These are phyloP conservation scores for Neotropicomus parvogracilis DNA, from an alignment of 1,284 basidiomycete species.

Conservation along the genomic window DNA sequence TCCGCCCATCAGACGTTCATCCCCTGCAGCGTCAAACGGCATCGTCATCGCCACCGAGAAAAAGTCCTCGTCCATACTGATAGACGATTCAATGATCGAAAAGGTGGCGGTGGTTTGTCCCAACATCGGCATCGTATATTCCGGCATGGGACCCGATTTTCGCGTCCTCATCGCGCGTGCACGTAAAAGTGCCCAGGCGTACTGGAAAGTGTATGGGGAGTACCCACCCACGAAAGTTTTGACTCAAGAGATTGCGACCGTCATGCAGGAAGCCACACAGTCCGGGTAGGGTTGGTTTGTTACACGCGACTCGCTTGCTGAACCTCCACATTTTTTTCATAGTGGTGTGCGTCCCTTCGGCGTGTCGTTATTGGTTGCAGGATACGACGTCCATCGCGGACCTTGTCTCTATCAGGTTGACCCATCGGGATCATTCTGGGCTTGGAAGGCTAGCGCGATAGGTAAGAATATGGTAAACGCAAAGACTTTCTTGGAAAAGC, in stretches of 20 bases:
- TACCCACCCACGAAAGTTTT: conserved; percentile 97
- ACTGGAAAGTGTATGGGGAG: conserved; percentile 99
- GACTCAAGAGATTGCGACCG: conserved; percentile 94
- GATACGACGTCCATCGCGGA: conserved; percentile 90
- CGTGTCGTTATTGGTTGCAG: conserved; percentile 93
- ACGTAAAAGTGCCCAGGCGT: conserved; percentile 95
- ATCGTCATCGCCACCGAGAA: conserved; percentile 99
- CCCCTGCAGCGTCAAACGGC: conserved; percentile 83
- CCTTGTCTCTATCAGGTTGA: conserved; percentile 97
- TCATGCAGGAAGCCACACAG: conserved; percentile 99
- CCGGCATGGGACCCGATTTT: conserved; percentile 99
- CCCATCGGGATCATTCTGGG: conserved; percentile 98
- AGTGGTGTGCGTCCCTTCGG: conserved; percentile 98
- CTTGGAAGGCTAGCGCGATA: conserved; percentile 99
- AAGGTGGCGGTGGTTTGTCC: conserved; percentile 97
- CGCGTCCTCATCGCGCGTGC: conserved; percentile 91
- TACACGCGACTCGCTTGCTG: conserved; percentile 28
- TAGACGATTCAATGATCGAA: conserved; percentile 96
- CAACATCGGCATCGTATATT: conserved; percentile 99
- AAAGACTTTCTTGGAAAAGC: conserved; percentile 98
- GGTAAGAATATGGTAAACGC: conserved; percentile 99
- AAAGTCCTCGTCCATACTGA: conserved; percentile 95
- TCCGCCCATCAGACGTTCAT: conserved; percentile 17
- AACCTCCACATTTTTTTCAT: conserved; percentile 32
- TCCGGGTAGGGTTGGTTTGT: conserved; percentile 69